These are phyloP conservation scores for Heterobasidion occidentale DNA, from an alignment of 1,284 basidiomycete genomes.

Conservation along the genomic window DNA sequence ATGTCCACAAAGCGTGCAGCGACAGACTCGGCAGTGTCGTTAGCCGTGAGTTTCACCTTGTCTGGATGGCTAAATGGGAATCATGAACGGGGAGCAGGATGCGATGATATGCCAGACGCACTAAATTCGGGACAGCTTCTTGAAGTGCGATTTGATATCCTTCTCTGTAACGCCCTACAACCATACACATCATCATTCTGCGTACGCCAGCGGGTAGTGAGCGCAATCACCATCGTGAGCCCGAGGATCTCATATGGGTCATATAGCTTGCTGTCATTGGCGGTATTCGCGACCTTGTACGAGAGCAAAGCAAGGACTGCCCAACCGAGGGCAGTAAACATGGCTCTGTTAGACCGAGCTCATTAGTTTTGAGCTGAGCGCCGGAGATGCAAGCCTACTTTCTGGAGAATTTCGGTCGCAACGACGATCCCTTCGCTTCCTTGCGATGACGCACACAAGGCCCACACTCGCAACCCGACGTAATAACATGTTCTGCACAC, in stretches of 20 bases:
- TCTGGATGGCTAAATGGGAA: conserved; percentile 77
- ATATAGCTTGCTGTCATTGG: conserved; percentile 69
- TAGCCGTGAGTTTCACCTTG: conserved; percentile 81
- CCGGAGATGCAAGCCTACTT: conserved; percentile 14
- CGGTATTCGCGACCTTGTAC: conserved; percentile 57
- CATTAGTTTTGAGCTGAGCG: background rate
- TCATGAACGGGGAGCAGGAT: background rate
- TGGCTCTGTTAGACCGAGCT: conserved; percentile 27
- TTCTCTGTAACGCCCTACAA: conserved; percentile 66
- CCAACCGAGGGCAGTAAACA: conserved; percentile 73
- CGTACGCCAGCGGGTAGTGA: background rate
- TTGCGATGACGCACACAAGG: conserved; percentile 56
- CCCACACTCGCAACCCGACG: conserved; percentile 56
- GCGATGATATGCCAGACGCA: conserved; percentile 31
- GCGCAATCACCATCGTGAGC: conserved; percentile 50
- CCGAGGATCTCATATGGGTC: conserved; percentile 95
- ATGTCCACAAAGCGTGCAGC: conserved; percentile 87
- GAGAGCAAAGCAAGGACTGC: conserved; percentile 59
- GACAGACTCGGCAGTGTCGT: conserved; percentile 87
- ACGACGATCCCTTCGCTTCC: conserved; percentile 34
- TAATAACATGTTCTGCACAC: conserved; percentile 16
- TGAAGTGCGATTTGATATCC: conserved; percentile 95
- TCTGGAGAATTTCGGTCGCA: conserved; percentile 18
- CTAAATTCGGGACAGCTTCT: conserved; percentile 88
- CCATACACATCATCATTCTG: background rate